Conservation (phyloP, 148 eudicot species). For the Nyssa sinensis region DNA sequence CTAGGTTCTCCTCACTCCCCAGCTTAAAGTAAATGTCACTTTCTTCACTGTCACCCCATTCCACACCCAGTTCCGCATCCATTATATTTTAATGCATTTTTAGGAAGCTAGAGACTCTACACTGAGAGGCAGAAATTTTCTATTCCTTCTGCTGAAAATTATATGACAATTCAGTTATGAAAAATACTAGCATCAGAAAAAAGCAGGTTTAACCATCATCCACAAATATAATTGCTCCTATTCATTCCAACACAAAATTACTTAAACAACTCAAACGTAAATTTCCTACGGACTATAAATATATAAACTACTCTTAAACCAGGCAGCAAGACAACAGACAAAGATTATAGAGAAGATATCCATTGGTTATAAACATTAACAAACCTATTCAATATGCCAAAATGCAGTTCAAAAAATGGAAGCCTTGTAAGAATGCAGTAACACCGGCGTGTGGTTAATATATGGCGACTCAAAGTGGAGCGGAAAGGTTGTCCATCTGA, state of each 20-base stretch:
- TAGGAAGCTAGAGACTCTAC: background rate
- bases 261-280: background rate
- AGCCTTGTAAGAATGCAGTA: constrained; percentile 90
- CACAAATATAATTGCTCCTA: background rate
- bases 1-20: background rate
- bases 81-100: background rate
- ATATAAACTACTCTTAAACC: constrained; percentile 1
- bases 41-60: background rate
- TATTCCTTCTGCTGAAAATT: background rate
- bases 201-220: background rate
- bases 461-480: constrained; percentile 61
- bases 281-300: background rate
- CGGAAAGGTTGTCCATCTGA: constrained; percentile 55
- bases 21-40: background rate
- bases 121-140: background rate
- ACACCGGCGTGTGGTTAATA: constrained; percentile 87
- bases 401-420: constrained; percentile 91
- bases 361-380: background rate
- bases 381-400: constrained; percentile 88
- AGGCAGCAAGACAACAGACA: background rate
- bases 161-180: background rate
- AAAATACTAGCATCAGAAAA: background rate
- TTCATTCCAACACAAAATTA: background rate
- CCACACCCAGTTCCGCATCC: background rate
- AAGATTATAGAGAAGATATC: no score